Percentiles rank a stretch among this genome's conserved stretches.
These are phyloP conservation scores for Gomphus sp. DNA, from an alignment of 1,284 basidiomycete genomes.

Conservation along the genomic window DNA sequence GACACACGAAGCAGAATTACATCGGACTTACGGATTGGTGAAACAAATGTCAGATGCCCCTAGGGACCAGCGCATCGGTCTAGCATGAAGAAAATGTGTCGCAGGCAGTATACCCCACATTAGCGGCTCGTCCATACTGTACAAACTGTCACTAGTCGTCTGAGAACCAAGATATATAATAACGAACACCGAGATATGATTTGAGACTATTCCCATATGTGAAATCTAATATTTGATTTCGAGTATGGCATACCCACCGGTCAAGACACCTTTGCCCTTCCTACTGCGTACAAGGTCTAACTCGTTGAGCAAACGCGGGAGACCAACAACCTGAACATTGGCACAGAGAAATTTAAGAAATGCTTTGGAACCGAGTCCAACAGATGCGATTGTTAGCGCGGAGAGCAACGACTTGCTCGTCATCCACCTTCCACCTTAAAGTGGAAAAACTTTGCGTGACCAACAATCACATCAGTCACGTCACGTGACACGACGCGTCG, in stretches of 20 bases:
- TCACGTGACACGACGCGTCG: no score
- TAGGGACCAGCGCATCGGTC: constrained; percentile 73
- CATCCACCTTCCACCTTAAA: no score
- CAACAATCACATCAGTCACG: no score
- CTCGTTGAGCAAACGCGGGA: constrained; percentile 54
- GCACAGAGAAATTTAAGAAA: constrained; percentile 60
- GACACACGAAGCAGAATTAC: background rate
- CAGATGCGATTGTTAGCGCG: constrained; percentile 43
- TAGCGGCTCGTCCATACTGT: constrained; percentile 67
- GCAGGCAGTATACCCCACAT: constrained; percentile 78
- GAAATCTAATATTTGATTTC: constrained; percentile 1
- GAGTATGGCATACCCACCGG: constrained; percentile 44
- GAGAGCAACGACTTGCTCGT: constrained; percentile 22
- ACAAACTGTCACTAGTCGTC: constrained; percentile 1
- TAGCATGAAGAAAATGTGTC: constrained; percentile 47
- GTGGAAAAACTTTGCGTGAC: no score
- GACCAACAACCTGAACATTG: constrained; percentile 55
- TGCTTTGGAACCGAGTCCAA: constrained; percentile 70
- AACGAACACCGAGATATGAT: constrained; percentile 81
- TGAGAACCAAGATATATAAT: constrained; percentile 9
- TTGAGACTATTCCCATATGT: constrained; percentile 53
- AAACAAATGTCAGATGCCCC: constrained; percentile 95
- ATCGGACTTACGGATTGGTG: constrained; percentile 52
- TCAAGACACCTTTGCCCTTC: constrained; percentile 63
- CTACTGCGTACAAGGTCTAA: constrained; percentile 39